These are phyloP conservation scores for Nicotiana obtusifolia DNA, from an alignment of 257 asterid species.

Conservation along the genomic window DNA sequence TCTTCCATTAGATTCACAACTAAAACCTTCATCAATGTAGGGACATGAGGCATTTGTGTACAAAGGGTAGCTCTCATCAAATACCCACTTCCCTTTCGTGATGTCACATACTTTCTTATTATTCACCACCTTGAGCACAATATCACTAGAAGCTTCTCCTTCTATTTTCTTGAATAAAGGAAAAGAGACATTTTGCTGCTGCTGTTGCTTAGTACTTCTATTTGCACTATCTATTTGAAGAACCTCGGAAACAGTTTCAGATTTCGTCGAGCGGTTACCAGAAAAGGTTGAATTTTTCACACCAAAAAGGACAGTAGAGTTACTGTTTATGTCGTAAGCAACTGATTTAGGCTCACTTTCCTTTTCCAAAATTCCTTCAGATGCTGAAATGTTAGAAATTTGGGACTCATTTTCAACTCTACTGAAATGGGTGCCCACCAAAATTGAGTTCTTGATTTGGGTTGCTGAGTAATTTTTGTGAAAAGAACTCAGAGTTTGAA, in stretches of 20 bases:
- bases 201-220: conserved; percentile 8
- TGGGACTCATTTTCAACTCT: not conserved
- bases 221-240: not conserved
- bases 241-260: not conserved
- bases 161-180: not conserved
- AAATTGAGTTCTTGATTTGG: conserved; percentile 20
- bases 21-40: conserved; percentile 86
- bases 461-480: conserved; percentile 22
- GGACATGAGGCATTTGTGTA: conserved; percentile 71
- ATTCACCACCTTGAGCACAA: conserved; percentile 20
- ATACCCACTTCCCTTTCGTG: conserved; percentile 72
- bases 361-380: not conserved
- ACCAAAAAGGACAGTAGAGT: not conserved
- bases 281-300: not conserved
- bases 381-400: not conserved
- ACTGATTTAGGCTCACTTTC: conserved; percentile 4
- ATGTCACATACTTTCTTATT: conserved; percentile 40
- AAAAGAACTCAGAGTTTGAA: conserved; percentile 13
- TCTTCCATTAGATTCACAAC: conserved; percentile 74
- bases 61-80: conserved; percentile 69
- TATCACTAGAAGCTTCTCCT: not conserved
- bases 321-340: not conserved
- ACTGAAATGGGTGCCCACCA: conserved; percentile 12
- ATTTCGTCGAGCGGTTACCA: not conserved
- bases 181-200: conserved; percentile 9